Base-by-base conservation (phyloP, 805 yeast species). In the Suhomyces canberraensis region DNA sequence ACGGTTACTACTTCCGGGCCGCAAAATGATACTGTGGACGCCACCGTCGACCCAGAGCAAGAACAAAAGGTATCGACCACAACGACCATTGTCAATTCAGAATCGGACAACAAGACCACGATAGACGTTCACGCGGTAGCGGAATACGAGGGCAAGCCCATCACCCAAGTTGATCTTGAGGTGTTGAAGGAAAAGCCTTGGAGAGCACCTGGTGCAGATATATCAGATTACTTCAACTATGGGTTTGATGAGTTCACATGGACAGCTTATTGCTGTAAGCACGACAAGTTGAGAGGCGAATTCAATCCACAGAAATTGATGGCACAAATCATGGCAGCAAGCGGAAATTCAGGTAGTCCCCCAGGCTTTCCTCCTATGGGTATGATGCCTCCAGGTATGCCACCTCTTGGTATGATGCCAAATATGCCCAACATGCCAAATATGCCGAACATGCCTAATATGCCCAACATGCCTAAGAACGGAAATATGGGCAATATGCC, bases 181-280 rank as follows among this genome's bases (percentile, higher is more conserved):
- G 83, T 81, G 36, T 65, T 90, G 33, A 88, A 86, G 46, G 95
- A 89, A 47, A 95, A 95, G 64, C 99, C 99, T 7, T 93, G 99
- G 99, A 76, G 98, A 56, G 80, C 85, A 46, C 97, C 98, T 1
- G 98, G 98, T 25, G 95, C 96, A 3, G 97, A 93, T 61, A 65
- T 87, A 27, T 76, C 95, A 6, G 98, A 93, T 60, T 95, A 89
- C 61, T 93, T 93, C 71, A 93, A 93, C 64, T 93, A 80, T 54
- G 98, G 98, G 1, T 93, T 93, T 56, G 95, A 93, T 57, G 99
- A 93, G 65, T 76, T 85, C 47, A 84, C 97, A 11, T 93, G 99
- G 99, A 79, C 84, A 37, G 88, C 90, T 16, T 93, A 93, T 62
- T 81, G 96, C 48, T 71, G 81, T 28, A 88, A 87, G 58, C 96